A percentile compares a stretch with the other conserved stretches of the same genome.
phyloP scores from a whole-genome alignment of 345 rosid genomes.

The Hirschfeldia incana region DNA sequence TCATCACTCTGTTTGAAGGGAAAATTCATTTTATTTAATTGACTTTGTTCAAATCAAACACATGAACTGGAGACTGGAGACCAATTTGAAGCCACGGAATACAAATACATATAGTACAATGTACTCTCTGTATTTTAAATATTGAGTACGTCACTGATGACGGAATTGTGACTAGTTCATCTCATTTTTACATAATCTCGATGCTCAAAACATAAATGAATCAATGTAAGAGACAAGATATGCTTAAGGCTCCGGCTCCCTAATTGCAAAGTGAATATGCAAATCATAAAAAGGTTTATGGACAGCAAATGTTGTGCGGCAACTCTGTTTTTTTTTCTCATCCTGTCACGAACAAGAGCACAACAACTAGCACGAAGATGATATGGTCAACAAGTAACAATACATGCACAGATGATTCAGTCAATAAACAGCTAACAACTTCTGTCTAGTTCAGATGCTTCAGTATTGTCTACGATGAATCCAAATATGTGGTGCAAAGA shows the following conservation, averaged over 20 bases:
- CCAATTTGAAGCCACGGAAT: neutral
- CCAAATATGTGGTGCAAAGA: neutral
- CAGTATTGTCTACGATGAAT: neutral
- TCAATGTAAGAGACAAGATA: neutral
- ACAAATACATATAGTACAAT: neutral
- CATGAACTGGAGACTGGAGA: conserved; percentile 6
- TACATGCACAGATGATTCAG: neutral
- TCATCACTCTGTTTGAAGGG: conserved; percentile 4
- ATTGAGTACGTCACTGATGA: conserved; percentile 19
- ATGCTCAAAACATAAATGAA: neutral
- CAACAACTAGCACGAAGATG: neutral
- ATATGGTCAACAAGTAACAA: neutral
- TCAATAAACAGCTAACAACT: neutral
- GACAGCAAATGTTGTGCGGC: neutral
- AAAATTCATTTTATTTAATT: neutral
- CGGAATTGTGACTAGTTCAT: neutral
- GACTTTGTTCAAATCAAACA: conserved; percentile 3
- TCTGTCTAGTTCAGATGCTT: neutral
- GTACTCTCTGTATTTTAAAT: neutral
- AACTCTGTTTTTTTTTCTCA: neutral
- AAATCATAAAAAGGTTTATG: neutral
- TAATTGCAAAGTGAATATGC: neutral
- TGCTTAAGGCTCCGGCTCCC: neutral
- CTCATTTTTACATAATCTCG: neutral
- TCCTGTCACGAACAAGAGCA: neutral